A percentile compares a stretch with the other conserved stretches of the same genome.
phyloP scores from a whole-genome alignment of 495 filamentous ascomycete species.

The Letharia lupina region DNA sequence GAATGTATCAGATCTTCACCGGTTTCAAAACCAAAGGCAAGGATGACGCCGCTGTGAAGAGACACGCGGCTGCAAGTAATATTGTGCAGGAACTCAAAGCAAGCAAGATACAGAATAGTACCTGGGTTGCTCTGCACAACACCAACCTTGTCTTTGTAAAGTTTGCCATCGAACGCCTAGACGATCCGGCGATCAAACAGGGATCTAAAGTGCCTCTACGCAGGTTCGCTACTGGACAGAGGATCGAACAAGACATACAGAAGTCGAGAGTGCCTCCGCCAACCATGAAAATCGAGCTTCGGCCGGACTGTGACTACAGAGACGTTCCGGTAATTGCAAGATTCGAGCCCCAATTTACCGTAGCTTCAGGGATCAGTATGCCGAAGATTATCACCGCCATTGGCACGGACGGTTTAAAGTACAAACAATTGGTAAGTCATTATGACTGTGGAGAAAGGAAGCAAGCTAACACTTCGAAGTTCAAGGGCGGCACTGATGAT shows the following conservation, averaged over 20 bases:
- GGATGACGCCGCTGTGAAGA: slow-evolving; percentile 63
- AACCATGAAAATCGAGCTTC: slow-evolving; percentile 76
- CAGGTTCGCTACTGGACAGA: slow-evolving; percentile 46
- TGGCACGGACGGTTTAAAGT: slow-evolving; percentile 64
- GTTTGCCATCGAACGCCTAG: slow-evolving; percentile 55
- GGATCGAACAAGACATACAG: slow-evolving; percentile 47
- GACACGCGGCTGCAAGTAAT: slow-evolving; percentile 60
- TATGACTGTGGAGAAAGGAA: background rate
- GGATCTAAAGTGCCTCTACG: slow-evolving; percentile 56
- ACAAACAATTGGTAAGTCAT: slow-evolving; percentile 57
- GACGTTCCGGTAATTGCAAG: slow-evolving; percentile 59
- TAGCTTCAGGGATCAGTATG: slow-evolving; percentile 83
- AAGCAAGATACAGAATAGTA: slow-evolving; percentile 36
- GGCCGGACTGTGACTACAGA: slow-evolving; percentile 65
- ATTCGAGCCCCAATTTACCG: slow-evolving; percentile 62
- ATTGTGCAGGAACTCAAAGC: slow-evolving; percentile 53
- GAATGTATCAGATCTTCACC: slow-evolving; percentile 91
- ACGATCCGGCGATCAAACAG: slow-evolving; percentile 54
- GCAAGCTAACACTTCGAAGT: slow-evolving; percentile 22
- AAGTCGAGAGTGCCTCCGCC: slow-evolving; percentile 66
- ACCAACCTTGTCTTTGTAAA: slow-evolving; percentile 65
- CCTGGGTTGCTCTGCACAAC: slow-evolving; percentile 60
- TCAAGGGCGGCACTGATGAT: slow-evolving; percentile 92
- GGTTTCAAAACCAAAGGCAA: slow-evolving; percentile 59
- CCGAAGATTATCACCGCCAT: slow-evolving; percentile 83